phyloP scores from a whole-genome alignment of 31 red algal species.

The Asparagopsis taxiformis region DNA sequence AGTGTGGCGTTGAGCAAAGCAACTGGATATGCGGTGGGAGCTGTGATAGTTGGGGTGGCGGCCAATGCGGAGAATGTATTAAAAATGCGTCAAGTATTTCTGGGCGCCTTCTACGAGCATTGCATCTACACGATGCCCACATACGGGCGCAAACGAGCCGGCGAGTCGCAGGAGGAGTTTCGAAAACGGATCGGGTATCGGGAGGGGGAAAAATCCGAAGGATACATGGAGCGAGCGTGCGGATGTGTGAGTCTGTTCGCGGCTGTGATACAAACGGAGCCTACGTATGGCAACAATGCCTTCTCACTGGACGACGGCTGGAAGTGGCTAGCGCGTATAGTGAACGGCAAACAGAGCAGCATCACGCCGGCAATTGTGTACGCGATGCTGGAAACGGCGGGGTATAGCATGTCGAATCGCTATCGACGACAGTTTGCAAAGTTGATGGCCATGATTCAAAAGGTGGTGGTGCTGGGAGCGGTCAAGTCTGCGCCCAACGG shows the following conservation, averaged over 20 bases:
- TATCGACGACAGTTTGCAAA: conserved; percentile 9
- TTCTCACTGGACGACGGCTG: background rate
- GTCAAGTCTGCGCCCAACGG: too few species aligned
- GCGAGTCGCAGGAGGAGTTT: background rate
- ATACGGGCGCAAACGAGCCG: background rate
- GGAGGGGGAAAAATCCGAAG: conserved; percentile 16
- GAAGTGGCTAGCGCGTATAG: conserved; percentile 1
- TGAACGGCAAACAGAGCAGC: conserved; percentile 4
- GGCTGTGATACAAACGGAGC: conserved; percentile 7
- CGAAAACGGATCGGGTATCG: conserved; percentile 5
- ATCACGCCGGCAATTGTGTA: conserved; percentile 6
- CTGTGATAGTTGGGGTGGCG: conserved; percentile 8
- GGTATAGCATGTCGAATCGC: conserved; percentile 1
- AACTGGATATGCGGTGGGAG: background rate
- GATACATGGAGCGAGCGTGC: background rate
- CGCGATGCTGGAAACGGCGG: conserved; percentile 6
- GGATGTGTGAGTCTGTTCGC: background rate
- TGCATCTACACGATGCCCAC: background rate
- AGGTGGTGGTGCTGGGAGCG: background rate
- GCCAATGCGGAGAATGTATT: background rate
- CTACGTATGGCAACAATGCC: background rate
- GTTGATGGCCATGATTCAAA: background rate
- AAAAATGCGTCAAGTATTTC: background rate
- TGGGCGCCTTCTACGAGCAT: background rate
- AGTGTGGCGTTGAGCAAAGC: background rate